phyloP scores from a whole-genome alignment of 2,329 filamentous ascomycete genomes.

The Cytospora leucostoma region DNA sequence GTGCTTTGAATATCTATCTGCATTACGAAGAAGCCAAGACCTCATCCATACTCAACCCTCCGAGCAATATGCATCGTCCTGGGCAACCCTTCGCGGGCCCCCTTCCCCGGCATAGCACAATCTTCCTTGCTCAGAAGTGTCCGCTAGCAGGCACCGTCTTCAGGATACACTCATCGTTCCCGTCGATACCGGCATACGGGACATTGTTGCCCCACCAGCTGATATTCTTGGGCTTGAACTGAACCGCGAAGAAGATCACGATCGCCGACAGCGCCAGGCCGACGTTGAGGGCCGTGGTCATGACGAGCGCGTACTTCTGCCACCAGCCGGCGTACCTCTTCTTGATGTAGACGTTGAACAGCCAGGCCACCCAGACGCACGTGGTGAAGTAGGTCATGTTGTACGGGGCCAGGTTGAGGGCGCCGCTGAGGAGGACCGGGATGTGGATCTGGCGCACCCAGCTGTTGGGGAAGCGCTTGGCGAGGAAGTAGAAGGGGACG shows the following conservation, averaged over 20 bases:
- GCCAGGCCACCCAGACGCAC: slow-evolving; percentile 48
- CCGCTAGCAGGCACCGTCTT: not conserved
- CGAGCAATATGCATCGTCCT: not conserved
- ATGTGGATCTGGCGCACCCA: slow-evolving; percentile 49
- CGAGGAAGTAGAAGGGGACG: slow-evolving; percentile 23
- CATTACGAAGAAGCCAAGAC: too few species aligned
- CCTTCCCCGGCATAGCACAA: not conserved
- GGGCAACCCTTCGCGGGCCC: too few species aligned
- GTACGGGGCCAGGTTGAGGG: slow-evolving; percentile 50
- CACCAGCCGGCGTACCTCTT: slow-evolving; percentile 49
- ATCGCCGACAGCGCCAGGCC: slow-evolving; percentile 54
- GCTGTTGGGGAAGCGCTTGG: slow-evolving; percentile 22
- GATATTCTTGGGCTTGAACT: slow-evolving; percentile 46
- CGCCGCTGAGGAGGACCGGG: slow-evolving; percentile 50
- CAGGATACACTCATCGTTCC: not conserved
- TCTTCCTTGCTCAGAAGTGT: not conserved
- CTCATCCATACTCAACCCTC: too few species aligned
- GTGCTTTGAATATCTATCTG: too few species aligned
- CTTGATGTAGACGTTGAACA: slow-evolving; percentile 52
- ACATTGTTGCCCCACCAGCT: slow-evolving; percentile 52
- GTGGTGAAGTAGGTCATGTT: slow-evolving; percentile 46
- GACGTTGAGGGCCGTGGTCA: slow-evolving; percentile 52
- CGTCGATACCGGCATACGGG: not conserved
- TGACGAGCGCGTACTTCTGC: slow-evolving; percentile 57
- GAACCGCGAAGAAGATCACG: slow-evolving; percentile 55